Conservation (phyloP, 805 yeast species). For the Myxozyma geophila region DNA sequence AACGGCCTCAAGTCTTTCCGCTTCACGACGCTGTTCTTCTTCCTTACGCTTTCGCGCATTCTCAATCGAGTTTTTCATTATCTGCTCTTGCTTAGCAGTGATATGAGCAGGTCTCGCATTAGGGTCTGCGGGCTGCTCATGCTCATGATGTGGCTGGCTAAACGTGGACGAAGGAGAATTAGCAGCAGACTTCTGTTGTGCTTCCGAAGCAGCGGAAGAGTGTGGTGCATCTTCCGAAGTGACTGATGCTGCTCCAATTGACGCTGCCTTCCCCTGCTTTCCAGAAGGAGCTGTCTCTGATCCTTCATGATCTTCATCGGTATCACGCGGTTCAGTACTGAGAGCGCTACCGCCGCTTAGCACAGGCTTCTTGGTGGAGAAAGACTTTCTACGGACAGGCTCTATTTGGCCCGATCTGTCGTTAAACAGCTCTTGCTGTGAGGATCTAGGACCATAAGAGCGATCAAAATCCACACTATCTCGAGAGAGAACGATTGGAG, state of each 20-base stretch:
- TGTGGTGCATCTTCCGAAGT: constrained; percentile 1
- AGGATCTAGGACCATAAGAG: constrained; percentile 25
- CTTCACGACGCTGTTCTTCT: constrained; percentile 43
- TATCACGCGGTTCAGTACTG: not conserved
- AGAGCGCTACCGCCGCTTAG: not conserved
- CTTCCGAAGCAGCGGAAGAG: not conserved
- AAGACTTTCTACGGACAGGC: constrained; percentile 30
- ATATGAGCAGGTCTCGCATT: constrained; percentile 22
- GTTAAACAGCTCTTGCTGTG: constrained; percentile 27
- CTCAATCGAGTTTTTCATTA: constrained; percentile 45
- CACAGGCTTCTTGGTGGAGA: constrained; percentile 16
- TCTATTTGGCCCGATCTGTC: constrained; percentile 35
- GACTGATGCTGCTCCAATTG: not conserved
- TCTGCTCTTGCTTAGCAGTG: constrained; percentile 43
- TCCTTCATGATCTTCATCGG: constrained; percentile 5
- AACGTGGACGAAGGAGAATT: constrained; percentile 17
- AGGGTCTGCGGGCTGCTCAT: constrained; percentile 1
- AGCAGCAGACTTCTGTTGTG: constrained; percentile 11
- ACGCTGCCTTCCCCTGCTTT: not conserved
- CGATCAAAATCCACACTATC: constrained; percentile 34
- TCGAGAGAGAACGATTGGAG: constrained; percentile 31
- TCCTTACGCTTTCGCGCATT: constrained; percentile 46
- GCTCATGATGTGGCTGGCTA: constrained; percentile 19
- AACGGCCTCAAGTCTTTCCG: constrained; percentile 41
- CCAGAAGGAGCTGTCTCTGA: not conserved